Percentiles rank a stretch among this genome's conserved stretches.
phyloP scores from a whole-genome alignment of 2,329 filamentous ascomycete species.

The Calonectria honghensis region DNA sequence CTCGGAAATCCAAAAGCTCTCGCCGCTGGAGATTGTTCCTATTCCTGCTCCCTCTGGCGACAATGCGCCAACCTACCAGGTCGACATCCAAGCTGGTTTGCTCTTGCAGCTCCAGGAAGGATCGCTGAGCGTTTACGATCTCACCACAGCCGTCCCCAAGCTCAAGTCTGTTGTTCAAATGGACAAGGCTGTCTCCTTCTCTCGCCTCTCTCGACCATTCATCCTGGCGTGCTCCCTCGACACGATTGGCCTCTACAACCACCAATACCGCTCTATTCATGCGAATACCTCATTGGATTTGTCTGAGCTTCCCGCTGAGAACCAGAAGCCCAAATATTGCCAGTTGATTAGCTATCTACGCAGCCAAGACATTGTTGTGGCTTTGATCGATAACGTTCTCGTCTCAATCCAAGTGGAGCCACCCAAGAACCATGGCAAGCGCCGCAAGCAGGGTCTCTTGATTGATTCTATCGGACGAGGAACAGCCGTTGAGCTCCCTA shows the following conservation, averaged over 20 bases:
- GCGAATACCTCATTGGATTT: conserved; percentile 68
- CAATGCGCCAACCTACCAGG: conserved; percentile 64
- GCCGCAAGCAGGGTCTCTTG: conserved; percentile 77
- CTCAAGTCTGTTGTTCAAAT: conserved; percentile 73
- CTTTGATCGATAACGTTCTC: conserved; percentile 77
- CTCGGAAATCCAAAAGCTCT: conserved; percentile 59
- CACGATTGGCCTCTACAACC: conserved; percentile 79
- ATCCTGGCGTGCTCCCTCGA: conserved; percentile 76
- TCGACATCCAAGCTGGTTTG: conserved; percentile 78
- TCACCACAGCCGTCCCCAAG: conserved; percentile 78
- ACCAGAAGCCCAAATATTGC: conserved; percentile 60
- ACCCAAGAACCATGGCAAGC: conserved; percentile 72
- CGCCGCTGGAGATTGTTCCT: conserved; percentile 64
- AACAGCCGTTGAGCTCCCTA: conserved; percentile 61
- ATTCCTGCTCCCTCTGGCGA: conserved; percentile 54
- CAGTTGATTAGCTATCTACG: conserved; percentile 77
- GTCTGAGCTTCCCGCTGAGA: conserved; percentile 62
- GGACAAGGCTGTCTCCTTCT: conserved; percentile 75
- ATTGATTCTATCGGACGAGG: conserved; percentile 85
- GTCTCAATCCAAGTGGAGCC: conserved; percentile 82
- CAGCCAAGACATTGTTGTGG: conserved; percentile 80
- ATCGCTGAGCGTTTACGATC: conserved; percentile 76
- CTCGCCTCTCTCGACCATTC: conserved; percentile 80
- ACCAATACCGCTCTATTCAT: conserved; percentile 79
- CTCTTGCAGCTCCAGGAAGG: conserved; percentile 76